phyloP scores from a whole-genome alignment of 768 basidiomycete species.

The Tremella fuciformis region DNA sequence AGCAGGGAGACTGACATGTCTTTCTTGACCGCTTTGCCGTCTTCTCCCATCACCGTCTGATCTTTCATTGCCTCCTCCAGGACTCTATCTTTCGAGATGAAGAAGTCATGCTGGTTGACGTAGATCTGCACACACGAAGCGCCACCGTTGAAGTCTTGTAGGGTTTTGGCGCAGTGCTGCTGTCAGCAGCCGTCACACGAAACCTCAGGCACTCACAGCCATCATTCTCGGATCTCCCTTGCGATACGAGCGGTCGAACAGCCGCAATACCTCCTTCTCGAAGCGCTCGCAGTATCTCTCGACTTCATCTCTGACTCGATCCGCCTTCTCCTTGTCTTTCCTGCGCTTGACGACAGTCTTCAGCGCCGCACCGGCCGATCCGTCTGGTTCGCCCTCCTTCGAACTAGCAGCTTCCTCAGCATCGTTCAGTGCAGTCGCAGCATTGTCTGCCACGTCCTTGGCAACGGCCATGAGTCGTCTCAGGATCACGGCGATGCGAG shows the following conservation, averaged over 20 bases:
- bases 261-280: conserved; percentile 94
- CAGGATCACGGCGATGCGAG: conserved; percentile 80
- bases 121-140: conserved; percentile 96
- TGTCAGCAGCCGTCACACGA: background rate
- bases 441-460: conserved; percentile 74
- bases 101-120: conserved; percentile 99
- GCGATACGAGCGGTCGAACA: conserved; percentile 93
- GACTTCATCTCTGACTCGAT: conserved; percentile 76
- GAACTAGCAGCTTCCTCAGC: conserved; percentile 30
- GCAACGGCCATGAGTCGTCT: conserved; percentile 81
- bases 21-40: conserved; percentile 13
- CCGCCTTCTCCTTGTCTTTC: conserved; percentile 70
- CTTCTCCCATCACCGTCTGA: conserved; percentile 20
- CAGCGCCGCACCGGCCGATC: conserved; percentile 48
- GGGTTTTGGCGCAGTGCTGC: conserved; percentile 93
- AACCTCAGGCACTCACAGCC: conserved; percentile 63
- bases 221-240: conserved; percentile 99
- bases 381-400: conserved; percentile 19
- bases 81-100: conserved; percentile 79
- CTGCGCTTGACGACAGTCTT: conserved; percentile 64
- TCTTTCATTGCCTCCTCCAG: conserved; percentile 59
- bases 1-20: conserved; percentile 24
- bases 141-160: conserved; percentile 97
- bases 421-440: conserved; percentile 31
- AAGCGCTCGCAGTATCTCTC: conserved; percentile 98